Percentiles rank a stretch among this genome's conserved stretches.
phyloP scores from a whole-genome alignment of 169 alveolate genomes.

The Babesia microti region DNA sequence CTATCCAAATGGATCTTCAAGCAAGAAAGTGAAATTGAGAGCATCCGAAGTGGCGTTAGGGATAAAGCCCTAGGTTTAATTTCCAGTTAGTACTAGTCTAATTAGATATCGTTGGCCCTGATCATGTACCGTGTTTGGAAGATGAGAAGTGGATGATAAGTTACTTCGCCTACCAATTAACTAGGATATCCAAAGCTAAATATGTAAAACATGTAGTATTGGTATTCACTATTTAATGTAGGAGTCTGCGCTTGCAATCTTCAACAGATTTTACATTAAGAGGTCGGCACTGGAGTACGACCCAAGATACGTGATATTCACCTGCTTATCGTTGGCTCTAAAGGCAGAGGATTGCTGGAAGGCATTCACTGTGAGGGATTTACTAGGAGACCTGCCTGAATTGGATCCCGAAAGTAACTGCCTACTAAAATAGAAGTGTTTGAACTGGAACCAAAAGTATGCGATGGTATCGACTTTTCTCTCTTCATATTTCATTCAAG shows the following conservation, averaged over 20 bases:
- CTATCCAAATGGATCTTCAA: too few relatives aligned
- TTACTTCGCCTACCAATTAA: slow-evolving; percentile 35
- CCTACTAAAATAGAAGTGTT: slow-evolving; percentile 23
- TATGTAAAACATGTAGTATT: slow-evolving; percentile 31
- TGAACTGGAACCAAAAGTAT: slow-evolving; percentile 38
- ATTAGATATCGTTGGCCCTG: neutral
- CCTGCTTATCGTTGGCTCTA: slow-evolving; percentile 41
- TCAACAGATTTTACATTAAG: slow-evolving; percentile 32
- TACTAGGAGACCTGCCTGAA: slow-evolving; percentile 22
- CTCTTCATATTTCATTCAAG: slow-evolving; percentile 30
- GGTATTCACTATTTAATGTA: slow-evolving; percentile 5
- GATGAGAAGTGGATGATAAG: slow-evolving; percentile 42
- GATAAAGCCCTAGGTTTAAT: too few relatives aligned
- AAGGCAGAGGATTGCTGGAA: slow-evolving; percentile 45
- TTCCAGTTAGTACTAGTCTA: too few relatives aligned
- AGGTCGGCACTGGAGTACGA: slow-evolving; percentile 36
- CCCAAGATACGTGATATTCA: slow-evolving; percentile 39
- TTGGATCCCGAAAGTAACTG: slow-evolving; percentile 15
- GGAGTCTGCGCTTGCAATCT: slow-evolving; percentile 36
- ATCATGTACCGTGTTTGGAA: slow-evolving; percentile 22
- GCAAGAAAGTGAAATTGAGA: too few relatives aligned
- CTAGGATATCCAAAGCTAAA: slow-evolving; percentile 23
- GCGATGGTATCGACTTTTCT: slow-evolving; percentile 37
- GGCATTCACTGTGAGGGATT: slow-evolving; percentile 26
- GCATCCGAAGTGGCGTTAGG: too few relatives aligned